phyloP scores from a whole-genome alignment of 192 early-diverging fungal species.

The Coemansia sp. region DNA sequence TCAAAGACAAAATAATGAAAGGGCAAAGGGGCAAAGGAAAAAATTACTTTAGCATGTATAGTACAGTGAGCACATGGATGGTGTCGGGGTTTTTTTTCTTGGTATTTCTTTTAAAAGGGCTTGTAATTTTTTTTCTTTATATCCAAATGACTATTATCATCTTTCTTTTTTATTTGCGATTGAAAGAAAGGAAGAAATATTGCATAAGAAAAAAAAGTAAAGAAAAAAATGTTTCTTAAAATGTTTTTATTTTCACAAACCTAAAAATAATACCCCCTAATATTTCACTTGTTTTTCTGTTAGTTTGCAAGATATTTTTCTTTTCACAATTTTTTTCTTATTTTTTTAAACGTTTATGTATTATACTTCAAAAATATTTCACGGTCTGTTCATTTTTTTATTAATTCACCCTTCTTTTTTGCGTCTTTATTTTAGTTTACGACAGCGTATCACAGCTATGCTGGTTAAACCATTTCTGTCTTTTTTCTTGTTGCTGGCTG shows the following conservation, averaged over 20 bases:
- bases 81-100: not conserved
- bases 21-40: too few species aligned
- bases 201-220: not conserved
- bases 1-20: too few species aligned
- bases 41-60: too few species aligned
- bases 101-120: not conserved
- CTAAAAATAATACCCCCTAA: too few species aligned
- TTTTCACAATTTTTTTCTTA: too few species aligned
- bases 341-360: too few species aligned
- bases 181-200: not conserved
- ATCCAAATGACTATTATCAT: not conserved
- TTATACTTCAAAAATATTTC: too few species aligned
- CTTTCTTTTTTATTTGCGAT: not conserved
- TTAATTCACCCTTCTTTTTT: not conserved
- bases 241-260: too few species aligned
- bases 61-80: too few species aligned
- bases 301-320: too few species aligned
- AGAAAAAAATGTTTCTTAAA: not conserved
- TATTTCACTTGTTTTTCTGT: too few species aligned
- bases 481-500: not conserved
- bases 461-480: not conserved
- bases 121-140: not conserved
- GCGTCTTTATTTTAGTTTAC: not conserved
- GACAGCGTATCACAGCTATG: not conserved
- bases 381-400: too few species aligned